phyloP scores from a whole-genome alignment of 2,329 filamentous ascomycete genomes.

The Pleoardoris graminearum region DNA sequence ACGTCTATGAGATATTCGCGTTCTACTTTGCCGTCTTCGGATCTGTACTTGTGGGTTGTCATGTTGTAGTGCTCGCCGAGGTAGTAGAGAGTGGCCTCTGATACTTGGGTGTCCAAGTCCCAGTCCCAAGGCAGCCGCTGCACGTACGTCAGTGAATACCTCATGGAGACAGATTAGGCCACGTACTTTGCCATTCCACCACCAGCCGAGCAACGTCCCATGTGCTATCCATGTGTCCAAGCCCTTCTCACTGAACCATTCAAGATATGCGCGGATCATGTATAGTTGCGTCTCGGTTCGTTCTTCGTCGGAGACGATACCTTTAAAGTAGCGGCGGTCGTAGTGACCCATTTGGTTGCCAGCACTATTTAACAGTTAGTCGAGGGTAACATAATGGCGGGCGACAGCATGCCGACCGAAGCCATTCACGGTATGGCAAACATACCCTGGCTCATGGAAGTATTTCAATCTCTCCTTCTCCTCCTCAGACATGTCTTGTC shows the following conservation, averaged over 20 bases:
- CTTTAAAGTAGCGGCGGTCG: slow-evolving; percentile 70
- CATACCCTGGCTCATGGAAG: slow-evolving; percentile 47
- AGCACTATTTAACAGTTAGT: slow-evolving; percentile 26
- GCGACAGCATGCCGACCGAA: no score
- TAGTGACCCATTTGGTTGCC: slow-evolving; percentile 70
- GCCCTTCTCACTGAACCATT: slow-evolving; percentile 64
- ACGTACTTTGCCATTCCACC: slow-evolving; percentile 73
- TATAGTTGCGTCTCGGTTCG: slow-evolving; percentile 68
- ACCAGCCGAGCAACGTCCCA: slow-evolving; percentile 83
- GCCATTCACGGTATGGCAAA: background rate
- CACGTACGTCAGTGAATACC: slow-evolving; percentile 19
- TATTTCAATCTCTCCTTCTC: slow-evolving; percentile 37
- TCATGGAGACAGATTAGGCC: background rate
- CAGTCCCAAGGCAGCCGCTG: slow-evolving; percentile 81
- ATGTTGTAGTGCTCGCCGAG: slow-evolving; percentile 70
- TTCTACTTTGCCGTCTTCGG: slow-evolving; percentile 42
- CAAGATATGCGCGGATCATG: slow-evolving; percentile 74
- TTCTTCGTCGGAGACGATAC: slow-evolving; percentile 66
- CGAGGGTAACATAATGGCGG: background rate
- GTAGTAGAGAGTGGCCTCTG: slow-evolving; percentile 65
- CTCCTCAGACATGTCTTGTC: slow-evolving; percentile 9
- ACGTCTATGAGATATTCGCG: slow-evolving; percentile 73
- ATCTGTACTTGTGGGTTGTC: slow-evolving; percentile 58
- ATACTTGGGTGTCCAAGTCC: slow-evolving; percentile 81
- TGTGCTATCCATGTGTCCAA: slow-evolving; percentile 87